Evolutionary conservation across 345 rosid genomes (phyloP), one percentile per base, ranked within the genome.

Genomic region (Salix udensis): DNA sequence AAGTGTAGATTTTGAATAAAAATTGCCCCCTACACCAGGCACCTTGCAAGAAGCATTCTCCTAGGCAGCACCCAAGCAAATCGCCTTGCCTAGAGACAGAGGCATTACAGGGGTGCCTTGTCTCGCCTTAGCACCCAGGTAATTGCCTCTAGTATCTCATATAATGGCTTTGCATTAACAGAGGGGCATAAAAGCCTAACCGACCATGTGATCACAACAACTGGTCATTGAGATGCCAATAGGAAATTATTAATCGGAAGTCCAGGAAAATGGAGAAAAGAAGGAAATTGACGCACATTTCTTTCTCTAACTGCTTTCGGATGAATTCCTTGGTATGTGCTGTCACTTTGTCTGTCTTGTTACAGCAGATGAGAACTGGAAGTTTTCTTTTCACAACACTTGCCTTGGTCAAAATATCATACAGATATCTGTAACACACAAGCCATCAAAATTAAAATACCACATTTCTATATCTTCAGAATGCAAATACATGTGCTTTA

Each of bases 251-350:
- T 28, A 58, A 75, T 66, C 28, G 71, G 50, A 37, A 13, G 67
- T 65, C 39, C 46, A 71, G 58, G 13, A 70, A 2, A 26, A 74
- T 7, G 23, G 40, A 34, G 70, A 37, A 65, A 1, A 77, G 11
- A 55, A 10, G 61, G 67, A 40, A 26, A 34, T 21, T 48, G 7
- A 46, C 48, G 75, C 88, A 95, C 98, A 95, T 89, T 88, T 95
- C 98, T 89, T 93, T 95, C 87, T 93, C 97, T 74, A 95, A 28
- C 78, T 95, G 98, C 80, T 93, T 95, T 46, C 91, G 86, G 83
- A 95, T 89, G 81, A 93, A 95, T 66, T 93, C 98, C 86, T 90
- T 90, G 70, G 92, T 89, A 78, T 95, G 97, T 44, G 98, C 97
- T 13, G 98, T 93, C 84, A 95, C 89, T 89, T 95, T 93, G 83